Conservation (phyloP, 83 land plant species). For the Diphasiastrum complanatum region DNA sequence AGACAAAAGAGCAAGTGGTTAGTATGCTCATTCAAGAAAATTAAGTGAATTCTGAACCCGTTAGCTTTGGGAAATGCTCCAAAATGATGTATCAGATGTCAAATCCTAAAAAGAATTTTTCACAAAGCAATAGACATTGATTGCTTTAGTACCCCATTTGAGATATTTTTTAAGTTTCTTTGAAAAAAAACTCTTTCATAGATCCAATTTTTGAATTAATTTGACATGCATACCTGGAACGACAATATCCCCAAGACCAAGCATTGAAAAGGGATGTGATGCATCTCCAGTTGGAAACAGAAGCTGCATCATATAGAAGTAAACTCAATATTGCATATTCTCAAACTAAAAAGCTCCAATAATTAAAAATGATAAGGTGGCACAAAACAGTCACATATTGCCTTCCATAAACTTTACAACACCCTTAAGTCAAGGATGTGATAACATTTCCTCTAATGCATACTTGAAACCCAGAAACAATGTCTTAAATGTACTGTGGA, state of each 20-base stretch:
- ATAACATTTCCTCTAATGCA: too few species aligned
- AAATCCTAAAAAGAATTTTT: too few species aligned
- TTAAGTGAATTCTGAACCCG: too few species aligned
- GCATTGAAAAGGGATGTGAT: conserved; percentile 82
- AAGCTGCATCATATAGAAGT: conserved; percentile 51
- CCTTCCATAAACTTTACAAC: too few species aligned
- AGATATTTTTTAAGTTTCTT: background rate
- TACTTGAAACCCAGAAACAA: too few species aligned
- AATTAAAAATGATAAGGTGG: background rate
- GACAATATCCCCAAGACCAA: conserved; percentile 99
- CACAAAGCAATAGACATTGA: too few species aligned
- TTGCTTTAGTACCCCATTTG: background rate
- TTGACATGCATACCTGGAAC: conserved; percentile 98
- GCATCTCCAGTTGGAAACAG: conserved; percentile 80
- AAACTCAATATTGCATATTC: background rate
- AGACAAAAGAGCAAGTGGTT: background rate
- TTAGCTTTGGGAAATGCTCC: too few species aligned
- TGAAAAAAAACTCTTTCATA: background rate
- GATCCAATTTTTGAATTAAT: background rate
- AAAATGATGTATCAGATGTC: background rate
- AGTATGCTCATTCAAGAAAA: background rate
- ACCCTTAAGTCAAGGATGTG: too few species aligned
- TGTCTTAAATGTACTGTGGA: background rate
- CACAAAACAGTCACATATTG: background rate
- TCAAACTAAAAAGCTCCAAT: conserved; percentile 1